phyloP scores from a whole-genome alignment of 2,329 filamentous ascomycete species.

The Fusarium sp. region DNA sequence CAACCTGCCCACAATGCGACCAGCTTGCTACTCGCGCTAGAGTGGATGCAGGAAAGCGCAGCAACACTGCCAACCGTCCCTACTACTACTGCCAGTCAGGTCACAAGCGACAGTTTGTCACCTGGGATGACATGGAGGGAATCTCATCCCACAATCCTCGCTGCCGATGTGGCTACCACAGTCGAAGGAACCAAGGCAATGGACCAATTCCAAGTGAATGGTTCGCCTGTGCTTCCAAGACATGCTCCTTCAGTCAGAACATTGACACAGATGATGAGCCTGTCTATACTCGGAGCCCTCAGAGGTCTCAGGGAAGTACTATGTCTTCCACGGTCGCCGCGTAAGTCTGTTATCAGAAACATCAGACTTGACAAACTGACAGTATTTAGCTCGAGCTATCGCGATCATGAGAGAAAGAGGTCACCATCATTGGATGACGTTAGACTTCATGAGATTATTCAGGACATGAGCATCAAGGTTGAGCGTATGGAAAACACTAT shows the following conservation, averaged over 20 bases:
- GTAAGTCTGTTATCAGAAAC: rapidly evolving
- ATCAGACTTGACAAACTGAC: background rate
- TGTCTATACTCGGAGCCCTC: background rate
- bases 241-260: background rate
- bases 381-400: background rate
- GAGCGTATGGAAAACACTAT: background rate
- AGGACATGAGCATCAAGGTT: background rate
- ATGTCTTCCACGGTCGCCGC: background rate
- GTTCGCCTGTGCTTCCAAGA: background rate
- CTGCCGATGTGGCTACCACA: background rate
- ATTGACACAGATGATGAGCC: background rate
- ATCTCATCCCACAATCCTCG: background rate
- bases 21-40: background rate
- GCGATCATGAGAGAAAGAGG: background rate
- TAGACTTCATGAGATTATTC: background rate
- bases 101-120: background rate
- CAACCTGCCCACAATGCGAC: background rate
- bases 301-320: background rate
- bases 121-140: background rate
- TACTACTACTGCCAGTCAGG: background rate
- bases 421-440: background rate
- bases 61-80: background rate
- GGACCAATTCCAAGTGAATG: background rate
- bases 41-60: background rate
- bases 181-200: background rate